Base-by-base conservation (phyloP, 257 asterid species). In the Primulina eburnea region DNA sequence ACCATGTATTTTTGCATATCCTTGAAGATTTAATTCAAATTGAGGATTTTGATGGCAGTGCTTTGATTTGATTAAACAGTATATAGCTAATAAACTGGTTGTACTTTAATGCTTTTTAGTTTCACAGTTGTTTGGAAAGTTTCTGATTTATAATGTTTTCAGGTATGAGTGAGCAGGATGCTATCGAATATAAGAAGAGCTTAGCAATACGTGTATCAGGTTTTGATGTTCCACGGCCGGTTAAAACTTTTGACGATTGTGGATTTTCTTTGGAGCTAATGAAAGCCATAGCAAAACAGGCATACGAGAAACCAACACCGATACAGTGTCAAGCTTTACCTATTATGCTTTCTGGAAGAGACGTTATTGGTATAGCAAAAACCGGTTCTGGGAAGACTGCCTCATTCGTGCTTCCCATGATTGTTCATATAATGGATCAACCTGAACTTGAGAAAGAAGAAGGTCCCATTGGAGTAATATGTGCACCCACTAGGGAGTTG, bases 371-470 rank as follows among this genome's bases (percentile, higher is more conserved):
- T 58, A 90, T 93, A 78, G 99, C 99, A 62, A 93, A 93, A 84
- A 93, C 99, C 53, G 99, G 99, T 33, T 93, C 99, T 16, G 99
- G 99, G 70, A 93, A 93, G 85, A 93, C 99, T 38, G 99, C 96
- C 65, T 80, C 99, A 4, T 93, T 93, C 59, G 96, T 93, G 79
- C 96, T 93, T 72, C 99, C 99, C 21, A 84, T 93, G 99, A 79
- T 93, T 75, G 93, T 76, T 57, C 99, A 93, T 79, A 86, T 88
- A 72, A 93, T 90, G 99, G 99, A 93, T 83, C 99, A 93, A 75
- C 96, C 95, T 55, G 97, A 93, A 77, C 88, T 93, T 71, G 82
- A 66, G 70, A 93, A 93, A 80, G 99, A 87, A 79, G 97, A 89
- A 88, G 96, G 97, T 6, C 97, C 99, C 14, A 85, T 93, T 83